phyloP scores from a whole-genome alignment of 345 rosid genomes.

The Zanthoxylum bungeanum region DNA sequence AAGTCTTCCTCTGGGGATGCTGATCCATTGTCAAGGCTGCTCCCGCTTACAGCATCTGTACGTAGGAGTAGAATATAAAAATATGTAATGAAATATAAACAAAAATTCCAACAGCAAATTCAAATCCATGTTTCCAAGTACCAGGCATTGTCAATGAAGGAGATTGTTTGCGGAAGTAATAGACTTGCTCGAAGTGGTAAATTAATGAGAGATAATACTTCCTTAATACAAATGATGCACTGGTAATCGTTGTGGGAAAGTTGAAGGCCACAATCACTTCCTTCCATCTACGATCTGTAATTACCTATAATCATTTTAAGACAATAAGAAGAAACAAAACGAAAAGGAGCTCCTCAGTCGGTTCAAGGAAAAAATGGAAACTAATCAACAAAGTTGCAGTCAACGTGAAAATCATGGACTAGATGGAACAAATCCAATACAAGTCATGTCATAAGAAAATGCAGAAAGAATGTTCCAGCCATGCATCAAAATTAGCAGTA shows the following conservation, averaged over 20 bases:
- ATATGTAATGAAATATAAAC: background rate
- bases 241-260: slow-evolving; percentile 83
- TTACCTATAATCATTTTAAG: slow-evolving; percentile 44
- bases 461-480: background rate
- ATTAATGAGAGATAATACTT: slow-evolving; percentile 73
- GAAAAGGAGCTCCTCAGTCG: background rate
- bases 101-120: background rate
- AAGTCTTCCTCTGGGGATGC: slow-evolving; percentile 25
- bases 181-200: slow-evolving; percentile 68
- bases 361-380: background rate
- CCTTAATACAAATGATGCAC: slow-evolving; percentile 80
- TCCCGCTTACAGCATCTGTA: slow-evolving; percentile 29
- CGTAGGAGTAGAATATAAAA: background rate
- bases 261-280: slow-evolving; percentile 70
- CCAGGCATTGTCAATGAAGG: slow-evolving; percentile 37
- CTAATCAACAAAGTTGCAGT: background rate
- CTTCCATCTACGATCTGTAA: slow-evolving; percentile 81
- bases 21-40: slow-evolving; percentile 33
- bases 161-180: slow-evolving; percentile 47
- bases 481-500: background rate
- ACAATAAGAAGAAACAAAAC: background rate
- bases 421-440: background rate
- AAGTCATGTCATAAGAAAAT: background rate
- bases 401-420: background rate
- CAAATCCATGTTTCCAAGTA: slow-evolving; percentile 16